Conservation (phyloP, 2,329 filamentous ascomycete genomes). For the Cercospora sp. region DNA sequence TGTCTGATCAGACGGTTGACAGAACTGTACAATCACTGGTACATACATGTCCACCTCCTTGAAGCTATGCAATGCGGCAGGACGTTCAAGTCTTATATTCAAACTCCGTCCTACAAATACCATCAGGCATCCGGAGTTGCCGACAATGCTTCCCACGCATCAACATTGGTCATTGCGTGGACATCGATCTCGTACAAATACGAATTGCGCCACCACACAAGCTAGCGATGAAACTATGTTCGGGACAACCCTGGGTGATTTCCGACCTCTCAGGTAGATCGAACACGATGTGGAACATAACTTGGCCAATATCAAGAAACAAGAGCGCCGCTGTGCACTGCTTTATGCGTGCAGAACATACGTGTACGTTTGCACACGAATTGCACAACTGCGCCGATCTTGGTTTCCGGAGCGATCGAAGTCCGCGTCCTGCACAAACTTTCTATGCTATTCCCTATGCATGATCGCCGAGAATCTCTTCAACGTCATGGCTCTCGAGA, state of each 20-base stretch:
- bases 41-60: not conserved
- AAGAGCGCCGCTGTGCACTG: not conserved
- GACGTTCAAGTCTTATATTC: no score
- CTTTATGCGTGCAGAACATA: not conserved
- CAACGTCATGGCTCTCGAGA: not conserved
- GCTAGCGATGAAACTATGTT: not conserved
- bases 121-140: no score
- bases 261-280: not conserved
- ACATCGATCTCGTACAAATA: not conserved
- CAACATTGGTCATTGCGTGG: not conserved
- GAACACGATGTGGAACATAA: not conserved
- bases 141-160: not conserved
- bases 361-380: not conserved
- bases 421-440: not conserved
- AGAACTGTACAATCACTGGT: not conserved
- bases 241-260: not conserved
- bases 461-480: not conserved
- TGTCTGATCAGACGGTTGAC: not conserved
- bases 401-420: not conserved
- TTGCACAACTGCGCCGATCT: not conserved
- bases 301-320: not conserved
- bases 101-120: no score
- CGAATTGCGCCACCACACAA: not conserved
- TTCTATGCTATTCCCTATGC: not conserved
- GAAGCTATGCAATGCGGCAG: no score